Base-by-base conservation (phyloP, 768 basidiomycete genomes). In the Zangia roseola region DNA sequence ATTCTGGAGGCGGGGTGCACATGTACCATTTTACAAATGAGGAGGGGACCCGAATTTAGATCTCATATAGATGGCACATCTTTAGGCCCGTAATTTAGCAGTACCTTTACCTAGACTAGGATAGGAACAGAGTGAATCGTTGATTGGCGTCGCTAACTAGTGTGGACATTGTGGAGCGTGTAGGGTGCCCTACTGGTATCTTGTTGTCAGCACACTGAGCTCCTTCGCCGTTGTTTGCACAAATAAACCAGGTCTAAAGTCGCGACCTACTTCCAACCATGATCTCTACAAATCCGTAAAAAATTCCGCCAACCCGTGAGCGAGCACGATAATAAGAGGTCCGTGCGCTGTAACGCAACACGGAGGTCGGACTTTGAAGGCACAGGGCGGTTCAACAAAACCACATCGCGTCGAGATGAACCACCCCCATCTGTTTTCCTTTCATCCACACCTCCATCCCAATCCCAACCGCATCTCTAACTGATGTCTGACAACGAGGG, bases 1-100 rank as follows among this genome's bases (percentile, higher is more conserved):
- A 80, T 58, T 72, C 69, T 17, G 67, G 72, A 36, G 80, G 80
- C 19, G 74, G 73, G 31, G 65, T 81, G 43, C 71, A 70, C n/a
- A 69, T 76, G 6, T 80, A 76, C 49, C 69, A 76, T 48, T 56
- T 59, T 45, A 50, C 60, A 33, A 66, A 64, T 34, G 40, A 30
- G 9, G 54, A 59, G 12, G 65, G 60, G 8, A 24, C 26, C 41
- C 50, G 19, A n/a, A 56, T 67, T 26, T 60, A 50, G 54, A 45
- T n/a, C n/a, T n/a, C n/a, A 25, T 20, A 36, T 17, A 26, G 24
- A 37, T 14, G 14, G 16, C 38, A 31, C 20, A 30, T 50, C 39
- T 50, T 42, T 45, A 60, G 49, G 35, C 34, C 25, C 38, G 46
- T 56, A 55, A 43, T 31, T 25, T 43, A 43, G 46, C 35, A 40